Evolutionary conservation across 139 green algal genomes (phyloP).

Genomic region (Zygnema circumcarinatum): DNA sequence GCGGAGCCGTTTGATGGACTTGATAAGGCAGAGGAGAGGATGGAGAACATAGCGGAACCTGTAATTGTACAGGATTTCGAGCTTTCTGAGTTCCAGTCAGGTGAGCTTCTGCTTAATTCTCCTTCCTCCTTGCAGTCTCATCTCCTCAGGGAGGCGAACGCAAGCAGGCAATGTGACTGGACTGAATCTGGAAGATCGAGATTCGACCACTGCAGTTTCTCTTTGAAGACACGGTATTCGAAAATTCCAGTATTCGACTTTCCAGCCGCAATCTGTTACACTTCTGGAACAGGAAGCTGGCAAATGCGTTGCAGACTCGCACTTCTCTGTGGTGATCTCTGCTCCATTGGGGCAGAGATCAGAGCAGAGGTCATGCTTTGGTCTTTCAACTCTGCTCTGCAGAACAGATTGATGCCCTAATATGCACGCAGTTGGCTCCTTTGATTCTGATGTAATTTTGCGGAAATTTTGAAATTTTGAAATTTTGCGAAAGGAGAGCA

Average conservation of each 20-base stretch:
- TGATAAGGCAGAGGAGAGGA: neutral
- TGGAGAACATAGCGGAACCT: neutral
- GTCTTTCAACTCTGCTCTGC: no score
- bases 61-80: neutral
- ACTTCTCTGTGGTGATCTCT: neutral
- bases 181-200: no score
- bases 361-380: no score
- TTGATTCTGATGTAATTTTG: neutral
- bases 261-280: neutral
- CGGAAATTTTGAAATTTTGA: neutral
- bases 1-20: neutral
- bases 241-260: neutral
- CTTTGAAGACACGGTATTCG: neutral
- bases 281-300: neutral
- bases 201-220: no score
- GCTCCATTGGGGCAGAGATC: neutral
- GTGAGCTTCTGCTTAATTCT: neutral
- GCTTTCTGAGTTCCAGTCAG: neutral
- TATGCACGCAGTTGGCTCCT: no score
- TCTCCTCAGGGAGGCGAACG: neutral
- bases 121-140: neutral
- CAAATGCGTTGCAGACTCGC: neutral
- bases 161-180: neutral
- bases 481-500: no score
- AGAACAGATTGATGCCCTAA: no score